Percentiles rank a stretch among this genome's conserved stretches.
Conservation (phyloP, 2,329 filamentous ascomycete species). For the Colletotrichum higginsianum region DNA sequence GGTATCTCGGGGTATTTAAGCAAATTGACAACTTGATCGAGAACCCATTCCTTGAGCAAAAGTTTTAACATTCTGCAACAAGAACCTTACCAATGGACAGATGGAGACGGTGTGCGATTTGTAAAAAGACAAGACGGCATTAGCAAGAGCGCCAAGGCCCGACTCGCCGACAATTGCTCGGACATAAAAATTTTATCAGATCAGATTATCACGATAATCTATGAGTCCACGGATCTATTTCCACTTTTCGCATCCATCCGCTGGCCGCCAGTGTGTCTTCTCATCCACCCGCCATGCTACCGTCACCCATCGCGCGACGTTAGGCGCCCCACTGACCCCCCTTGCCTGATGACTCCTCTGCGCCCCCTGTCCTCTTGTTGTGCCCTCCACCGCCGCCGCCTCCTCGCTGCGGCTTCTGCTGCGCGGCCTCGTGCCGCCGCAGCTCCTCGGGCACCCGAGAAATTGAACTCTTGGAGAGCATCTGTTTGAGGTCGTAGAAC, state of each 20-base stretch:
- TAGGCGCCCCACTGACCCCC: conserved; percentile 38
- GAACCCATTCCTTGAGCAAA: no score
- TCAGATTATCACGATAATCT: conserved; percentile 42
- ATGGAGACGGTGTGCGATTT: not conserved
- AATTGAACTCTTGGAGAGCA: conserved; percentile 91
- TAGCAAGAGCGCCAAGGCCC: conserved; percentile 25
- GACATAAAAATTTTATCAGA: conserved; percentile 36
- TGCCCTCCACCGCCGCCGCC: conserved; percentile 3
- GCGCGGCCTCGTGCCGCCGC: conserved; percentile 89
- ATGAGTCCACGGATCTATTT: conserved; percentile 20
- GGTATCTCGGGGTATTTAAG: not conserved
- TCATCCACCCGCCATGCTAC: conserved; percentile 36
- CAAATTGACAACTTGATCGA: not conserved
- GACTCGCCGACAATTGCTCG: conserved; percentile 36
- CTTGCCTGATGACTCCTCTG: conserved; percentile 36
- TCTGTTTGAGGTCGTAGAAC: conserved; percentile 95
- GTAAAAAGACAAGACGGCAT: not conserved
- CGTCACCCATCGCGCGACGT: conserved; percentile 33
- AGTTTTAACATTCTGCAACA: not conserved
- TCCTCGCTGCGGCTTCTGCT: conserved; percentile 75
- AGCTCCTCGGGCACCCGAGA: conserved; percentile 93
- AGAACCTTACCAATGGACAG: not conserved
- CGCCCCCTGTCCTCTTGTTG: conserved; percentile 45
- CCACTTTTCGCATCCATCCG: conserved; percentile 26
- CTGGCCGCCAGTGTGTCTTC: conserved; percentile 7